A percentile compares a stretch with the other conserved stretches of the same genome.
phyloP scores from a whole-genome alignment of 2,329 filamentous ascomycete genomes.

The Sporothrix curviconia region DNA sequence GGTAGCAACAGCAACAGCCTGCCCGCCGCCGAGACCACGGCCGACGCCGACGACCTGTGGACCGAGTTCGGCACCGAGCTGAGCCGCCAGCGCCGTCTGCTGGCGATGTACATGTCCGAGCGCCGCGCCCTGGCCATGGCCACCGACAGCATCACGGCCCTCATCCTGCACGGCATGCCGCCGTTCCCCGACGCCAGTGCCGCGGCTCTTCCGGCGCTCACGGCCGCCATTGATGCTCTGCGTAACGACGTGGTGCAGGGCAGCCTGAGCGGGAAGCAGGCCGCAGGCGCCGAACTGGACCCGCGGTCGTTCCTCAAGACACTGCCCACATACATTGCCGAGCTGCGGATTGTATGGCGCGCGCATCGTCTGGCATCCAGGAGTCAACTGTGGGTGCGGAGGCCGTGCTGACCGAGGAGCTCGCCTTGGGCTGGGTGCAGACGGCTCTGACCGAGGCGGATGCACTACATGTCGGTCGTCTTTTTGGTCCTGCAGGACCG shows the following conservation, averaged over 20 bases:
- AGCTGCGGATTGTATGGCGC: constrained; percentile 43
- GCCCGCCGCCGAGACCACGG: constrained; percentile 25
- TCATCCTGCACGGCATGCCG: constrained; percentile 37
- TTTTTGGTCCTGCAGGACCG: constrained; percentile 62
- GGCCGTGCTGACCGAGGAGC: constrained; percentile 42
- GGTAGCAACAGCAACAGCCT: constrained; percentile 33
- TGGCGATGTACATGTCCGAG: constrained; percentile 66
- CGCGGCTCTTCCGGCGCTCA: background rate
- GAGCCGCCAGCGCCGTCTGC: constrained; percentile 59
- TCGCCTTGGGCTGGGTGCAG: constrained; percentile 54
- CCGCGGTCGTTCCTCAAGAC: constrained; percentile 37
- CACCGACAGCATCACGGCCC: constrained; percentile 48
- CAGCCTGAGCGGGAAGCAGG: constrained; percentile 1
- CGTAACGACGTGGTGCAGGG: constrained; percentile 11
- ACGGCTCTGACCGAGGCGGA: constrained; percentile 62
- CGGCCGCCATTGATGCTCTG: constrained; percentile 6
- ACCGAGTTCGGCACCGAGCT: constrained; percentile 56
- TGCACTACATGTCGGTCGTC: constrained; percentile 66
- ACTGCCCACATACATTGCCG: constrained; percentile 42
- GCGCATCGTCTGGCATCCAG: constrained; percentile 43
- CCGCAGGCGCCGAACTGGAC: constrained; percentile 6
- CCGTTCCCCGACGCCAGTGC: background rate
- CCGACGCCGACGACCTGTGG: constrained; percentile 50
- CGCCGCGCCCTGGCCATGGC: constrained; percentile 61
- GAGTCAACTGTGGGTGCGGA: constrained; percentile 44